phyloP scores from a whole-genome alignment of 768 basidiomycete species.

The Podaxis carcinomalis region DNA sequence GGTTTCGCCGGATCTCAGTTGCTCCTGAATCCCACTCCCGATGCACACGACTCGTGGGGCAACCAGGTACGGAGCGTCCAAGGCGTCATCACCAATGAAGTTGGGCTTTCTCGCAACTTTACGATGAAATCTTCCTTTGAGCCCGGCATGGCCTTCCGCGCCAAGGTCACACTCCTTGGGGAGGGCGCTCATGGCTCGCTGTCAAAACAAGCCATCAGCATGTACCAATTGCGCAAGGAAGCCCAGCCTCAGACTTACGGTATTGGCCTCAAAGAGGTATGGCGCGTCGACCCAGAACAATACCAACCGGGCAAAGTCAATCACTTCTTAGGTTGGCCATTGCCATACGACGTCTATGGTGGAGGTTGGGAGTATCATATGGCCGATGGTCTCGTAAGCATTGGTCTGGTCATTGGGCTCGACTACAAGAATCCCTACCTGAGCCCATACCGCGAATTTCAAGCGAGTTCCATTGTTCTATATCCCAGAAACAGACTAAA shows the following conservation, averaged over 20 bases:
- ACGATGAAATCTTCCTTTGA: constrained; percentile 85
- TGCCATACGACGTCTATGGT: constrained; percentile 80
- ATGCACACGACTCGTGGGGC: constrained; percentile 36
- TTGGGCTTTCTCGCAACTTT: constrained; percentile 77
- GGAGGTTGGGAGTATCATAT: constrained; percentile 97
- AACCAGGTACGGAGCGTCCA: constrained; percentile 47
- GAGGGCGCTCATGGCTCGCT: constrained; percentile 95
- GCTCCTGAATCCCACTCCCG: constrained; percentile 56
- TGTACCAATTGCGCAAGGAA: constrained; percentile 68
- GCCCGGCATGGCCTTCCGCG: constrained; percentile 93
- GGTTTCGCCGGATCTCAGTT: constrained; percentile 92
- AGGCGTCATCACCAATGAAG: constrained; percentile 91
- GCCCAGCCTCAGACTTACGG: constrained; percentile 91
- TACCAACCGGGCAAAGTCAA: constrained; percentile 79
- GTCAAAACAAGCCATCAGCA: constrained; percentile 70
- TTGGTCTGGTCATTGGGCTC: constrained; percentile 90
- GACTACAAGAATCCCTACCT: constrained; percentile 95
- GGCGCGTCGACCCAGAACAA: constrained; percentile 69
- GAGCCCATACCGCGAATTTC: constrained; percentile 89
- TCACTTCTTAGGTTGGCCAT: constrained; percentile 93
- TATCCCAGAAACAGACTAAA: neutral
- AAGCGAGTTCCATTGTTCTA: constrained; percentile 44
- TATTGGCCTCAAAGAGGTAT: constrained; percentile 95
- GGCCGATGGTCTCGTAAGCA: constrained; percentile 82
- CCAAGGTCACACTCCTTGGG: constrained; percentile 87